Evolutionary conservation across 1,139 yeast genomes (phyloP).

Genomic region (Geotrichum europaeum): DNA sequence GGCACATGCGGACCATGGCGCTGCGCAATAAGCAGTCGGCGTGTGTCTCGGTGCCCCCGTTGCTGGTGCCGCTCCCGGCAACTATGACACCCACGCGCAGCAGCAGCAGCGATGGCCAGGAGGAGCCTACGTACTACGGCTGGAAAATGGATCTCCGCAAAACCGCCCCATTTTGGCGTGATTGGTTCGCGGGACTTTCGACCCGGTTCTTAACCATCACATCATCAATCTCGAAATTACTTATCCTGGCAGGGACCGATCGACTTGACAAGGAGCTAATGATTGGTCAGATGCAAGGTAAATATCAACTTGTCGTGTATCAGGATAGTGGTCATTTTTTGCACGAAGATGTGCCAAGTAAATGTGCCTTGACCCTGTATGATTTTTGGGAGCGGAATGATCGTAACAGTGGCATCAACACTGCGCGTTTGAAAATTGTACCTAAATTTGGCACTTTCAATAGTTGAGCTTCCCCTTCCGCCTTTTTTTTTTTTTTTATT

Average conservation of each 20-base stretch:
- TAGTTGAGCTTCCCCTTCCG: background rate
- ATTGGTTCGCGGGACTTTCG: slow-evolving; percentile 80
- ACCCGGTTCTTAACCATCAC: slow-evolving; percentile 49
- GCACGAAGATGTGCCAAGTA: slow-evolving; percentile 80
- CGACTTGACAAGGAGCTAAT: slow-evolving; percentile 76
- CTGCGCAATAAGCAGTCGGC: slow-evolving; percentile 61
- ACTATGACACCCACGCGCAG: background rate
- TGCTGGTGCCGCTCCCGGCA: slow-evolving; percentile 34
- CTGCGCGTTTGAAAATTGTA: slow-evolving; percentile 26
- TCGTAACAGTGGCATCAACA: slow-evolving; percentile 13
- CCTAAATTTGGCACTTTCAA: slow-evolving; percentile 31
- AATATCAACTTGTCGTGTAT: slow-evolving; percentile 81
- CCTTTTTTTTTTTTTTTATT: background rate
- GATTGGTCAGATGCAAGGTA: slow-evolving; percentile 93
- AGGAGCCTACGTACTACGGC: slow-evolving; percentile 26
- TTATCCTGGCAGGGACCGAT: slow-evolving; percentile 87
- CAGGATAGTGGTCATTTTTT: slow-evolving; percentile 83
- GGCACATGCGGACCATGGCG: slow-evolving; percentile 58
- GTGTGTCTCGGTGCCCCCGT: slow-evolving; percentile 65
- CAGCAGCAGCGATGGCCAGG: slow-evolving; percentile 19
- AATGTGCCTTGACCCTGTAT: slow-evolving; percentile 46
- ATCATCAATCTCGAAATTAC: slow-evolving; percentile 50
- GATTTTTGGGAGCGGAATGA: slow-evolving; percentile 53
- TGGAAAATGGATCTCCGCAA: slow-evolving; percentile 62
- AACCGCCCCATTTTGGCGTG: slow-evolving; percentile 66